Evolutionary conservation across 2,329 filamentous ascomycete genomes (phyloP).

Genomic region (Truncatella angustata): DNA sequence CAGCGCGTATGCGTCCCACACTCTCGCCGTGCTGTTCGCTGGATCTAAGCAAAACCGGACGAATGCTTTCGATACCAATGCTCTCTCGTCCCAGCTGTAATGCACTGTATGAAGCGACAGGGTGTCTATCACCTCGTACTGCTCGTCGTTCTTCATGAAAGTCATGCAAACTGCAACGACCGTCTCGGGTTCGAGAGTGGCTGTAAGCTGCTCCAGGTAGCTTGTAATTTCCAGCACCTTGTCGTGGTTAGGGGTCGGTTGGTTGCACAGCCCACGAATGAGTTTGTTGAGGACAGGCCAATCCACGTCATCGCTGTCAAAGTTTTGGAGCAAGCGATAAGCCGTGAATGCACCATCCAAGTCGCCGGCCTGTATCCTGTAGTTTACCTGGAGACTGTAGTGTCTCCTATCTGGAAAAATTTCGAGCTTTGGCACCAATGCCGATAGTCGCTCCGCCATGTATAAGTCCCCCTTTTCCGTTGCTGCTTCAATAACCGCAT

Average conservation of each 20-base stretch:
- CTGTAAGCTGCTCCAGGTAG: conserved; percentile 68
- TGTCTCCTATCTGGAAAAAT: conserved; percentile 69
- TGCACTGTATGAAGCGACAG: conserved; percentile 72
- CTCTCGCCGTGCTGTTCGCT: conserved; percentile 59
- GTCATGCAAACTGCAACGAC: conserved; percentile 70
- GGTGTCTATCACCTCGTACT: conserved; percentile 76
- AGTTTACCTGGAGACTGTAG: conserved; percentile 71
- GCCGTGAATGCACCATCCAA: conserved; percentile 66
- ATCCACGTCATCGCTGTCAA: conserved; percentile 58
- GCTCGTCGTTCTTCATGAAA: conserved; percentile 74
- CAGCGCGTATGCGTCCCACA: conserved; percentile 66
- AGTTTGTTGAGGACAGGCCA: conserved; percentile 67
- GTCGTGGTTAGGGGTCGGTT: conserved; percentile 62
- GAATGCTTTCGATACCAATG: conserved; percentile 63
- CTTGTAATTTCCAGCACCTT: conserved; percentile 71
- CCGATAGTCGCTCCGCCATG: conserved; percentile 70
- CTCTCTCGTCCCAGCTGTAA: conserved; percentile 69
- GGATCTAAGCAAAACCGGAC: conserved; percentile 65
- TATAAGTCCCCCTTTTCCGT: conserved; percentile 68
- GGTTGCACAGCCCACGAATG: conserved; percentile 64
- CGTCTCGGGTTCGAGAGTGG: conserved; percentile 70
- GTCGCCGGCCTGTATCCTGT: conserved; percentile 71
- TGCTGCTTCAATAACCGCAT: conserved; percentile 71
- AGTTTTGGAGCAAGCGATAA: conserved; percentile 60
- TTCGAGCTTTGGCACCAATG: conserved; percentile 62